Base-by-base conservation (phyloP, 768 basidiomycete species). In the Russula sp. region DNA sequence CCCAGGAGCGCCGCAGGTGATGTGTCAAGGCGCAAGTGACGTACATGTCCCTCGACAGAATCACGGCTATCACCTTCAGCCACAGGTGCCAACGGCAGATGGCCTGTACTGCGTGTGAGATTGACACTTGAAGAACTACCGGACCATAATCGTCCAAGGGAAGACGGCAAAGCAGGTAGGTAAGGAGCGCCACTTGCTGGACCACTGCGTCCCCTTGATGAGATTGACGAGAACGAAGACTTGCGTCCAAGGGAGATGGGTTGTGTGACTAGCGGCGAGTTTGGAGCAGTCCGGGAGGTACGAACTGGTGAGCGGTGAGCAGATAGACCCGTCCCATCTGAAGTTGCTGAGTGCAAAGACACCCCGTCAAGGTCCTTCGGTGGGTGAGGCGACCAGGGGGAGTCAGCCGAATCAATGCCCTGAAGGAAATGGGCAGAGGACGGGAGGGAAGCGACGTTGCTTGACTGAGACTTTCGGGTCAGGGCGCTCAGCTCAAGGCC, bases 401-500 rank as follows among this genome's bases (percentile, higher is more conserved):
- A 22, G 16, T 68, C 63, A 11, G 57, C 16, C 2, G 55, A 58
- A 34, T 55, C 67, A n/a, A 50, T 40, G 59, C 62, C 59, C 50
- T 69, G 65, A 48, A 51, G 65, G 52, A 61, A 66, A 31, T 57
- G 66, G 47, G 63, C 61, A 22, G 58, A 68, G 9, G 63, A 68
- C 52, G 67, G 70, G 37, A 64, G 67, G 14, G 66, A 61, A 27
- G 71, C 66, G 37, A 69, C 67, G 22, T 63, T 48, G 52, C 71
- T 57, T 20, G 75, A 1, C 75, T 76, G 39, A 73, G 77, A 74
- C 35, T 78, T 71, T 14, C 79, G 79, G 10, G 85, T 84, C 53
- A 90, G 74, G 22, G 85, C 82, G 39, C 80, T 86, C 61, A 91
- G 77, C 72, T 91, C 89, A 44, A 91, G 77, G 9, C 89, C 88